phyloP scores from a whole-genome alignment of 148 eudicot genomes.

The Euryodendron excelsum region DNA sequence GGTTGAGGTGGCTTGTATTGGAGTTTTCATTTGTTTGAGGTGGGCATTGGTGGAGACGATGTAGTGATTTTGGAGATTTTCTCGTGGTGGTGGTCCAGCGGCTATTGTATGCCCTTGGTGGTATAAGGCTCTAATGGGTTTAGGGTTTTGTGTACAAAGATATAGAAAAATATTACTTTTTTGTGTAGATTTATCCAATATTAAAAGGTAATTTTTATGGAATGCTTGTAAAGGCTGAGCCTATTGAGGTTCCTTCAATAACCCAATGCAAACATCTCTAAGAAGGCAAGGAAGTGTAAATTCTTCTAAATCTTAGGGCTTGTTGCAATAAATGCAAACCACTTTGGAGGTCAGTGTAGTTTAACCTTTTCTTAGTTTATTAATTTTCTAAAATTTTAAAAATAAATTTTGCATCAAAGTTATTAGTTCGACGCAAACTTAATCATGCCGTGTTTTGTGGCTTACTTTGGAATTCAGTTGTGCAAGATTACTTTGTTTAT shows the following conservation, averaged over 20 bases:
- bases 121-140: background rate
- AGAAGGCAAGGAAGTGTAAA: background rate
- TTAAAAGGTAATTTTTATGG: background rate
- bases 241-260: background rate
- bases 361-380: background rate
- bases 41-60: background rate
- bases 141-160: background rate
- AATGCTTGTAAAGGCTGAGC: background rate
- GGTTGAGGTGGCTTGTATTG: background rate
- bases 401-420: background rate
- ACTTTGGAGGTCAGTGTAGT: background rate
- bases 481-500: background rate
- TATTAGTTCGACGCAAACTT: background rate
- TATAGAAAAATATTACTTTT: background rate
- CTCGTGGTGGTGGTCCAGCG: background rate
- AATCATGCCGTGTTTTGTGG: background rate
- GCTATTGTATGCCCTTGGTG: background rate
- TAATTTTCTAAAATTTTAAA: background rate
- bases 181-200: background rate
- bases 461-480: background rate
- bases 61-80: background rate
- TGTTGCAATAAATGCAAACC: background rate
- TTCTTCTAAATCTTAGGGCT: background rate
- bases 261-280: background rate
- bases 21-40: background rate